Base-by-base conservation (phyloP, 306 rosid genomes). In the Urtica urens region DNA sequence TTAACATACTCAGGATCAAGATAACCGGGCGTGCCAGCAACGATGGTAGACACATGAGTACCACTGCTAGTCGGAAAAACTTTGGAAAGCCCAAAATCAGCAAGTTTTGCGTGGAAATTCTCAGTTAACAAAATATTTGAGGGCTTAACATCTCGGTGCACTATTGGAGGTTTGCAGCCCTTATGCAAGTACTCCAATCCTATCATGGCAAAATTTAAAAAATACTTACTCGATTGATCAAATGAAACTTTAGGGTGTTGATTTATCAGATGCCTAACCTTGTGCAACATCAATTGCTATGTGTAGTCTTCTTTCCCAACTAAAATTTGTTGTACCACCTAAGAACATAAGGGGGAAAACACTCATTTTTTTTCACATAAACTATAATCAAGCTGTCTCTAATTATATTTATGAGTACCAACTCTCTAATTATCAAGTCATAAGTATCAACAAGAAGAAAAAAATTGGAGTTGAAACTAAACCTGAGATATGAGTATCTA, bases 141-240 rank as follows among this genome's bases (percentile, higher is more conserved):
- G 4, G 71, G 40, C 37, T 67, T 73, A 13, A 63, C 68, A 39
- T 73, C 71, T 55, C 71, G 37, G 44, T 72, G 71, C 25, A 53
- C 57, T 18, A 58, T 72, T 10, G 70, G 52, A 29, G 73, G 70
- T 38, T 20, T 62, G 21, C 73, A 66, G 35, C 78, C 73, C 9
- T 38, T 43, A 38, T 73, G 79, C 7, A 73, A 24, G 29, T 73
- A 73, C 58, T 73, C 79, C 55, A 68, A 37, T 24, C 78, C 74
- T 72, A 10, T n/a, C n/a, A n/a, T n/a, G n/a, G n/a, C n/a, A n/a
- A n/a, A 31, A 51, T 24, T 63, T 28, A 20, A 23, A 37, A 0
- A 28, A 28, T 28, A 28, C 10, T 28, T 13, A 21, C 7, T 22
- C 10, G 7, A 6, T 3, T 13, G 0, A 46, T 18, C 4, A 28